Conservation (phyloP, 352 stramenopile genomes). For the Pythium chondricola region DNA sequence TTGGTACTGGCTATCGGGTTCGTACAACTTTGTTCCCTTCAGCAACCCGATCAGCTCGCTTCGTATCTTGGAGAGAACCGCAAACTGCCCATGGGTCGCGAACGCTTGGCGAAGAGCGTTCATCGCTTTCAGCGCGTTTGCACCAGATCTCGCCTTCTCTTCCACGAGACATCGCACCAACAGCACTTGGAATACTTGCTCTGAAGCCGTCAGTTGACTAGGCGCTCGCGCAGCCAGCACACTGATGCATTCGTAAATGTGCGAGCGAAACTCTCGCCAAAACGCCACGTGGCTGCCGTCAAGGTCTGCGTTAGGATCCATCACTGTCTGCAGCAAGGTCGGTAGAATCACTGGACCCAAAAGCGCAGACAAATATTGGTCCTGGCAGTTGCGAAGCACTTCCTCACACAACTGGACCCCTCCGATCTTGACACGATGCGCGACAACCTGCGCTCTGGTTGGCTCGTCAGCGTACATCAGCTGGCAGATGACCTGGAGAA, state of each 20-base stretch:
- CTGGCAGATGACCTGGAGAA: slow-evolving; percentile 70
- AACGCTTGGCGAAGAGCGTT: slow-evolving; percentile 44
- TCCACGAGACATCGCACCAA: slow-evolving; percentile 55
- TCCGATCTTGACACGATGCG: slow-evolving; percentile 56
- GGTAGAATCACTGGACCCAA: slow-evolving; percentile 65
- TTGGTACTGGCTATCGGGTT: slow-evolving; percentile 47
- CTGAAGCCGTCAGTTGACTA: slow-evolving; percentile 33
- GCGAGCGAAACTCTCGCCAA: slow-evolving; percentile 47
- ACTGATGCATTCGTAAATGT: slow-evolving; percentile 53
- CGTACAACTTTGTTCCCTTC: slow-evolving; percentile 52
- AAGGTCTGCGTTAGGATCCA: slow-evolving; percentile 52
- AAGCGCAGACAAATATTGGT: slow-evolving; percentile 33
- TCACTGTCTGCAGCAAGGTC: slow-evolving; percentile 54
- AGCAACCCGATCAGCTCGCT: slow-evolving; percentile 49
- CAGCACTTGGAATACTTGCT: slow-evolving; percentile 71
- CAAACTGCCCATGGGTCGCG: slow-evolving; percentile 12
- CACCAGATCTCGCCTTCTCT: slow-evolving; percentile 41
- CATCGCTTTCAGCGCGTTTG: slow-evolving; percentile 62
- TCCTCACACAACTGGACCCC: slow-evolving; percentile 53
- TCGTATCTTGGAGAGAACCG: slow-evolving; percentile 33
- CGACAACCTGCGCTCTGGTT: slow-evolving; percentile 37
- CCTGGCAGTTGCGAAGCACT: slow-evolving; percentile 45
- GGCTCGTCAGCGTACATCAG: slow-evolving; percentile 65
- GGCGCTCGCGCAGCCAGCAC: slow-evolving; percentile 37
- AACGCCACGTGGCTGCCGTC: slow-evolving; percentile 37